Evolutionary conservation across 768 basidiomycete species (phyloP).

Genomic region (Cystofilobasidium capitatum): DNA sequence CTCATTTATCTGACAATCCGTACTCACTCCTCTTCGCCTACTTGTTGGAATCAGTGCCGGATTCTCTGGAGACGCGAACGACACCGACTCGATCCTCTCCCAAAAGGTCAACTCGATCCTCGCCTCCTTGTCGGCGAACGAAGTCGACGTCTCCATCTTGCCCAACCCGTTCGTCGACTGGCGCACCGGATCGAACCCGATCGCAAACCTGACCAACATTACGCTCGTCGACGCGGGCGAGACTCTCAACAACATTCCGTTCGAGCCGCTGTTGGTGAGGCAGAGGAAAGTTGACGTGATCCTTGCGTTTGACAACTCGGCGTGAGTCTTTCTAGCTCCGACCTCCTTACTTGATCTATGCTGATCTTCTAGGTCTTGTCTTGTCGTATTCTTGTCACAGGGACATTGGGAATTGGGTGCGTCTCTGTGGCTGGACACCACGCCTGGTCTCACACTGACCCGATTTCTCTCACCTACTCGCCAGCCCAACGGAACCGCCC

Average conservation of each 20-base stretch:
- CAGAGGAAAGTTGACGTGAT: constrained; percentile 62
- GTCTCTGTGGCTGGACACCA: constrained; percentile 26
- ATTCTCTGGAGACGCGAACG: background rate
- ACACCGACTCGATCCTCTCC: constrained; percentile 33
- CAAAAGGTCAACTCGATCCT: constrained; percentile 33
- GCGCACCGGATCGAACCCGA: constrained; percentile 33
- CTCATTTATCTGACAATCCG: no score
- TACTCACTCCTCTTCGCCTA: background rate
- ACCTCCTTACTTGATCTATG: no score
- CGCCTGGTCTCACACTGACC: no score
- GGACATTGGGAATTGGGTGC: constrained; percentile 43
- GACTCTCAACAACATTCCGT: constrained; percentile 33
- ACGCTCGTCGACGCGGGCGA: constrained; percentile 39
- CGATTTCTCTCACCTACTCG: no score
- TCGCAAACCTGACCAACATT: constrained; percentile 32
- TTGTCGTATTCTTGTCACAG: constrained; percentile 26
- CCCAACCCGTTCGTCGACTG: constrained; percentile 38
- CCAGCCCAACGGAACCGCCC: constrained; percentile 23
- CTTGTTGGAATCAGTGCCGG: constrained; percentile 22
- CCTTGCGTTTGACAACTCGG: constrained; percentile 57
- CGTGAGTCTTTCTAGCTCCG: no score
- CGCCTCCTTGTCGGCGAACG: constrained; percentile 29
- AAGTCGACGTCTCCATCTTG: constrained; percentile 37
- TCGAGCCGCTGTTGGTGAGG: constrained; percentile 60
- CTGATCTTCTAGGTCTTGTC: constrained; percentile 37